Evolutionary conservation across 2,329 filamentous ascomycete genomes (phyloP).

Genomic region (Phyllosticta capitalensis): DNA sequence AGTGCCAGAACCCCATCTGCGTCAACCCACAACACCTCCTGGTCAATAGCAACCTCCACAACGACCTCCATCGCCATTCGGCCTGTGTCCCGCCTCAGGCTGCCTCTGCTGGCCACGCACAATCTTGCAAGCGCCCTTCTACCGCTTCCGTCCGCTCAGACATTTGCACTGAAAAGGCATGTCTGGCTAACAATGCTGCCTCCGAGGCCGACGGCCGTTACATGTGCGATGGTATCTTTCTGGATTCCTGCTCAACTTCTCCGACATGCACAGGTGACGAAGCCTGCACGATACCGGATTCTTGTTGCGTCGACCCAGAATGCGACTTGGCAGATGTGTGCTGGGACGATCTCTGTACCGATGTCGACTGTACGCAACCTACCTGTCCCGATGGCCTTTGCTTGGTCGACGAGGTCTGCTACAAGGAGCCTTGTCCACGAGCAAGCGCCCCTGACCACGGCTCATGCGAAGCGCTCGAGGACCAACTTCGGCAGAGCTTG

Average conservation of each 20-base stretch:
- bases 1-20: slow-evolving; percentile 7
- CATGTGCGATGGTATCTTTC: slow-evolving; percentile 25
- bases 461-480: not conserved
- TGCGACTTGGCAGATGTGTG: slow-evolving; percentile 17
- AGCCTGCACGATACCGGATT: slow-evolving; percentile 21
- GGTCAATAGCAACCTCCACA: slow-evolving; percentile 6
- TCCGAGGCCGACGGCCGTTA: slow-evolving; percentile 17
- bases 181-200: not conserved
- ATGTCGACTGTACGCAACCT: slow-evolving; percentile 26
- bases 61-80: slow-evolving; percentile 4
- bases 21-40: slow-evolving; percentile 9
- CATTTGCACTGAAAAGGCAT: slow-evolving; percentile 6
- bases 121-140: not conserved
- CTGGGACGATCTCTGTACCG: slow-evolving; percentile 19
- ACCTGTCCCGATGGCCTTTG: slow-evolving; percentile 23
- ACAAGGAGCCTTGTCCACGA: slow-evolving; percentile 4
- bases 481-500: not conserved
- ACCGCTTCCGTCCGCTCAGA: not conserved
- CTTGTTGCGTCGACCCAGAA: slow-evolving; percentile 27
- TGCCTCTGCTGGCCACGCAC: not conserved
- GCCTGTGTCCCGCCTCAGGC: not conserved
- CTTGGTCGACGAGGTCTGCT: slow-evolving; percentile 22
- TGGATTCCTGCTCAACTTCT: slow-evolving; percentile 18
- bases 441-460: not conserved
- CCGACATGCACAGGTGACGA: slow-evolving; percentile 22